Conservation (phyloP, 306 rosid genomes). For the Astragalus membranaceus region DNA sequence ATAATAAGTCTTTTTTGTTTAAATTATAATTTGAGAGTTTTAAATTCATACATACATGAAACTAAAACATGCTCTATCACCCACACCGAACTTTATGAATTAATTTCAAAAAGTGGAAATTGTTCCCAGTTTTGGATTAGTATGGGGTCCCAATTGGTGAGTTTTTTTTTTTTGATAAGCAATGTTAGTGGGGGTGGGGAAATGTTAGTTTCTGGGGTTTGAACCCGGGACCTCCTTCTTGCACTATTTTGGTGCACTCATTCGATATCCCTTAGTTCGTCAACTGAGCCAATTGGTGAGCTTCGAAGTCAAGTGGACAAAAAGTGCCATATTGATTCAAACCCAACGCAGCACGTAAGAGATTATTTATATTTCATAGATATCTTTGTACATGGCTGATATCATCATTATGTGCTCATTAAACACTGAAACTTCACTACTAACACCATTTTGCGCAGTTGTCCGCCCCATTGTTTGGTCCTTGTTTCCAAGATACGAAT, state of each 20-base stretch:
- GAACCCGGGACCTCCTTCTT: too few relatives aligned
- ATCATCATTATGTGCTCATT: neutral
- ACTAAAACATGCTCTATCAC: too few relatives aligned
- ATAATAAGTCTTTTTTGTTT: too few relatives aligned
- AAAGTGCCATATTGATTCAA: neutral
- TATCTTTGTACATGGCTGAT: neutral
- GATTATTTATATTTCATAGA: too few relatives aligned
- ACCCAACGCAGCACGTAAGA: neutral
- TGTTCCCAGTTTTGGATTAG: neutral
- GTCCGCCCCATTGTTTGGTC: constrained; percentile 22
- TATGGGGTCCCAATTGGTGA: neutral
- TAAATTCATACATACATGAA: too few relatives aligned
- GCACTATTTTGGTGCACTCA: too few relatives aligned
- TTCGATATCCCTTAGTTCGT: too few relatives aligned
- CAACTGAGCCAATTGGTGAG: neutral
- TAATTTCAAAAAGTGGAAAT: neutral
- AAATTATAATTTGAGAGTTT: too few relatives aligned
- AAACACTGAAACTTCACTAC: neutral
- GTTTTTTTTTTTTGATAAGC: too few relatives aligned
- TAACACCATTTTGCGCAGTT: constrained; percentile 42
- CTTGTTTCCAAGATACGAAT: constrained; percentile 17
- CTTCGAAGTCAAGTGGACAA: neutral
- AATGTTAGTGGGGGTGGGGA: too few relatives aligned
- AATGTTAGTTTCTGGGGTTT: too few relatives aligned
- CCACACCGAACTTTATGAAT: too few relatives aligned